Evolutionary conservation across 192 early-diverging fungal genomes (phyloP).

Genomic region (Fimicolochytrium jonesii): DNA sequence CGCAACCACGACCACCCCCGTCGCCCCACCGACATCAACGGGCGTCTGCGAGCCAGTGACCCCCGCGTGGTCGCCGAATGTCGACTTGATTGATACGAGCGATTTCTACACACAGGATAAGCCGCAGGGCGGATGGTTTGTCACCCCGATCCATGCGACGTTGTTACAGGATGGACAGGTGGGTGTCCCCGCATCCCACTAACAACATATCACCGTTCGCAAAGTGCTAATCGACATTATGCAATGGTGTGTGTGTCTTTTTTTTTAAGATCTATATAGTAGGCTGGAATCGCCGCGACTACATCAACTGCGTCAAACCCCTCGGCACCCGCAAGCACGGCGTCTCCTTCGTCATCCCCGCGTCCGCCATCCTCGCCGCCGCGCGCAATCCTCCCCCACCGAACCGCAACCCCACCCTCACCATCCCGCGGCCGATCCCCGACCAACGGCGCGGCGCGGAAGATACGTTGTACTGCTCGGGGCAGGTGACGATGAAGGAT

Average conservation of each 20-base stretch:
- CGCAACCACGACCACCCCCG: neutral
- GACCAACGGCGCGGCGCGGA: neutral
- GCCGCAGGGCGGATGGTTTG: conserved; percentile 1
- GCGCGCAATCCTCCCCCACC: neutral
- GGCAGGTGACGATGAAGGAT: conserved; percentile 1
- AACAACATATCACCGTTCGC: too few relatives aligned
- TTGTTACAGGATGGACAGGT: conserved; percentile 1
- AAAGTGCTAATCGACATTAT: too few relatives aligned
- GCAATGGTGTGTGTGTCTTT: too few relatives aligned
- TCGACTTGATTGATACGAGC: conserved; percentile 10
- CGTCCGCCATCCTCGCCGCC: neutral
- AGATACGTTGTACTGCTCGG: conserved; percentile 16
- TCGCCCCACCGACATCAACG: neutral
- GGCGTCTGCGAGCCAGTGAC: conserved; percentile 4
- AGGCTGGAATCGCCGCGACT: conserved; percentile 11
- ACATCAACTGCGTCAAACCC: conserved; percentile 1
- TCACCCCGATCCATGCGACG: conserved; percentile 6
- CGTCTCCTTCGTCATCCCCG: conserved; percentile 8
- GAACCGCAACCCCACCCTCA: conserved; percentile 1
- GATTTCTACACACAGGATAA: neutral
- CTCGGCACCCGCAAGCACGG: conserved; percentile 13
- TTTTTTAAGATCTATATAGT: neutral
- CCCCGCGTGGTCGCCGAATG: conserved; percentile 6
- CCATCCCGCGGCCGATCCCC: conserved; percentile 8
- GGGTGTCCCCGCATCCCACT: neutral